phyloP scores from a whole-genome alignment of 2,329 filamentous ascomycete genomes.

The Tolypocladium sp. region DNA sequence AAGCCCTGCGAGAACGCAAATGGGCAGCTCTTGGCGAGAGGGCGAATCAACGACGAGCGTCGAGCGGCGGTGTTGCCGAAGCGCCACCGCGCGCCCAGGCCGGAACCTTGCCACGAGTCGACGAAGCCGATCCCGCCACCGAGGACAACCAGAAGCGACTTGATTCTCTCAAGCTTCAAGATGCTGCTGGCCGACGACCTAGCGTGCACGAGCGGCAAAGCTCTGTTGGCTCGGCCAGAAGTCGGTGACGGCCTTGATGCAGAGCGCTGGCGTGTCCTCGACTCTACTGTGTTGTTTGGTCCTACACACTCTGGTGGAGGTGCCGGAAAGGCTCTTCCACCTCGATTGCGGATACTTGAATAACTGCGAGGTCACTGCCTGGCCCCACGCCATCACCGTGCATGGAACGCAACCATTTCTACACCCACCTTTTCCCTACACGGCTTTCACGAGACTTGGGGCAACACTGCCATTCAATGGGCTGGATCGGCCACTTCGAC shows the following conservation, averaged over 20 bases:
- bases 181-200: constrained; percentile 55
- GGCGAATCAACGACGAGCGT: constrained; percentile 57
- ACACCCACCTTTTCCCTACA: background rate
- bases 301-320: too few species aligned
- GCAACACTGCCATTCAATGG: background rate
- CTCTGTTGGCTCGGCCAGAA: constrained; percentile 45
- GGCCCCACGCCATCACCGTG: background rate
- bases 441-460: background rate
- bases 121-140: constrained; percentile 70
- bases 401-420: background rate
- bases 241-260: constrained; percentile 30
- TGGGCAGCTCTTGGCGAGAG: constrained; percentile 83
- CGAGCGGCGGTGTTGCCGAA: constrained; percentile 19
- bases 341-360: background rate
- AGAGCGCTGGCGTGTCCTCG: background rate
- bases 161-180: constrained; percentile 83
- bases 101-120: constrained; percentile 41
- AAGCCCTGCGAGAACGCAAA: constrained; percentile 72
- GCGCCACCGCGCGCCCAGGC: constrained; percentile 27
- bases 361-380: background rate
- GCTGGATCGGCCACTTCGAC: background rate
- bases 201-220: constrained; percentile 49
- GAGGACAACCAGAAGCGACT: constrained; percentile 81
- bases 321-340: background rate
- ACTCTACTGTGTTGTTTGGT: background rate